These are phyloP conservation scores for Hyaloperonospora arabidopsidis DNA, from an alignment of 352 stramenopile species.

Conservation along the genomic window DNA sequence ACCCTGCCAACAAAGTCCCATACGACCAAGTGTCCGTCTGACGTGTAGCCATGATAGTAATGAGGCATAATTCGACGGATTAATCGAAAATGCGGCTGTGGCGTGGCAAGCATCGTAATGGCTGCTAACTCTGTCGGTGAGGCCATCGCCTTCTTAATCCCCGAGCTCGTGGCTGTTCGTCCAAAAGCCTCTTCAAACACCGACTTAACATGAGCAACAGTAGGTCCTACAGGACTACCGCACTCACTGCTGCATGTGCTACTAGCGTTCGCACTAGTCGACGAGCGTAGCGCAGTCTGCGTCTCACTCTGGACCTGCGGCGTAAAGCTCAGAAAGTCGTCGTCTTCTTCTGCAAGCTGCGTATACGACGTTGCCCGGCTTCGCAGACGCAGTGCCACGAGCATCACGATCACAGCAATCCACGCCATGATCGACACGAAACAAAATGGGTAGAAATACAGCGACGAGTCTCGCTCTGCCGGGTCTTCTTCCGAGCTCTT, in stretches of 20 bases:
- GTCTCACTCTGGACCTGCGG: conserved; percentile 30
- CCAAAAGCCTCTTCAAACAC: conserved; percentile 66
- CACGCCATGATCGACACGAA: conserved; percentile 68
- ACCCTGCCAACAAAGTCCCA: conserved; percentile 76
- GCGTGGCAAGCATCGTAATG: conserved; percentile 37
- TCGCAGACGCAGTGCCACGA: conserved; percentile 53
- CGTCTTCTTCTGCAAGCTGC: conserved; percentile 49
- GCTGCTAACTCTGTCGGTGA: conserved; percentile 24
- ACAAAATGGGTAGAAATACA: conserved; percentile 74
- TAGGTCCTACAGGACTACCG: conserved; percentile 20
- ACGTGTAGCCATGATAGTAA: conserved; percentile 71
- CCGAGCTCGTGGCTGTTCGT: conserved; percentile 33
- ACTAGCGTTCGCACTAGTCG: conserved; percentile 26
- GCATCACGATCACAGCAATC: conserved; percentile 58
- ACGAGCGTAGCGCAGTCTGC: conserved; percentile 19
- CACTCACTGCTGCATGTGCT: conserved; percentile 32
- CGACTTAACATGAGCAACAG: conserved; percentile 53
- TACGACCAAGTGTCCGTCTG: conserved; percentile 54
- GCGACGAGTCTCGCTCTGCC: conserved; percentile 32
- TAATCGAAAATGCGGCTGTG: conserved; percentile 61
- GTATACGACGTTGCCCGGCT: conserved; percentile 53
- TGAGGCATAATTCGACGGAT: conserved; percentile 67
- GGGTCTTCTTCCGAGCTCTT: conserved; percentile 24
- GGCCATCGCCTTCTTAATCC: conserved; percentile 33
- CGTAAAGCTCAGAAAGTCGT: conserved; percentile 45